Conservation (phyloP, 129 eudicot species). For the Cynara cardunculus region DNA sequence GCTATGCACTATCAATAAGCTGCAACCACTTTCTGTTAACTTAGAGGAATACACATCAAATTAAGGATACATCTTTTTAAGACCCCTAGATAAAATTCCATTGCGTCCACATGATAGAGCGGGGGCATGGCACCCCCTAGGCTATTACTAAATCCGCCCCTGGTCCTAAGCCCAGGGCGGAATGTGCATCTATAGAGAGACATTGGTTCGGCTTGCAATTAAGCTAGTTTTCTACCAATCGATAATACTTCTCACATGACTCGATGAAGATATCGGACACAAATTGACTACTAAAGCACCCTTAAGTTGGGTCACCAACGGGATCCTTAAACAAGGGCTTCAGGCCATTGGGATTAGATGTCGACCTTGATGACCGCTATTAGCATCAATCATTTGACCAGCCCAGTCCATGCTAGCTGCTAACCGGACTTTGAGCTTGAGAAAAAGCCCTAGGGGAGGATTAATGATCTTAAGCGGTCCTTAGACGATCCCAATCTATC, state of each 20-base stretch:
- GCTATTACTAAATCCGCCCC: not conserved
- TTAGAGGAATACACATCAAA: not conserved
- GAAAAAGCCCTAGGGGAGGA: no score
- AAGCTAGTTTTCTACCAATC: not conserved
- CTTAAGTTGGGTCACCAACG: not conserved
- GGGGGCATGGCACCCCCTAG: not conserved
- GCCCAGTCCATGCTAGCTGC: no score
- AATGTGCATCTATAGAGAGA: no score
- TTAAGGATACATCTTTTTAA: not conserved
- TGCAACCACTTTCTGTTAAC: not conserved
- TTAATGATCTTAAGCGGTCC: no score
- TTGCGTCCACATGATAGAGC: not conserved
- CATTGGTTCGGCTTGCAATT: not conserved
- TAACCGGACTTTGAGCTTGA: no score
- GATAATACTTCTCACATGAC: not conserved
- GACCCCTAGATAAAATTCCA: not conserved
- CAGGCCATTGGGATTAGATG: no score
- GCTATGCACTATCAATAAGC: no score
- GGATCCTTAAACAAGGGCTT: no score
- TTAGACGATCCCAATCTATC: no score
- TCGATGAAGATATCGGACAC: not conserved
- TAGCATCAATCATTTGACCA: no score
- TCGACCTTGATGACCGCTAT: no score
- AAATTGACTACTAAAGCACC: not conserved
- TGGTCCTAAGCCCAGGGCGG: not conserved